phyloP scores from a whole-genome alignment of 495 filamentous ascomycete genomes.

The Poronia punctata region DNA sequence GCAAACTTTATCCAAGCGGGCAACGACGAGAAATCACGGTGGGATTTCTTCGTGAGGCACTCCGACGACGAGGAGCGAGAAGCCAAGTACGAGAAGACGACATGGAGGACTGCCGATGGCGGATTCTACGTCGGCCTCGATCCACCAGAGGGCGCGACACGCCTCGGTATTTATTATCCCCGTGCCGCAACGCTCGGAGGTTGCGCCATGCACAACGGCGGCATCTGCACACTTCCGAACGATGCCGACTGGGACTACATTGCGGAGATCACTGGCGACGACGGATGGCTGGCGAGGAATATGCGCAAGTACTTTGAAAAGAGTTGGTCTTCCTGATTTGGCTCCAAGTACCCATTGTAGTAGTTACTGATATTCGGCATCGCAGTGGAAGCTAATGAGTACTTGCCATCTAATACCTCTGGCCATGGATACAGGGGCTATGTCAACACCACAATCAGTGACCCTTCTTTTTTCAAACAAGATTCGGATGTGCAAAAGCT shows the following conservation, averaged over 20 bases:
- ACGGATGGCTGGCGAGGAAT: conserved; percentile 36
- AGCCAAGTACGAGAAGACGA: conserved; percentile 36
- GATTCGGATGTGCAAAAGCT: conserved; percentile 20
- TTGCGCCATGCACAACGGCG: conserved; percentile 45
- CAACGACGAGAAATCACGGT: conserved; percentile 41
- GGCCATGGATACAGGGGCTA: conserved; percentile 41
- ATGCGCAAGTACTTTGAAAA: conserved; percentile 39
- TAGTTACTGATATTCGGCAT: not conserved
- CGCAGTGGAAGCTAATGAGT: conserved; percentile 36
- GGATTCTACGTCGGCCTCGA: conserved; percentile 42
- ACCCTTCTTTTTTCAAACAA: conserved; percentile 23
- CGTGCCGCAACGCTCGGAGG: conserved; percentile 41
- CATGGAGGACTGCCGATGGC: conserved; percentile 37
- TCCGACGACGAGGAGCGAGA: conserved; percentile 37
- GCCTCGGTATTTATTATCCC: conserved; percentile 42
- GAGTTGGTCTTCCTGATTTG: no score
- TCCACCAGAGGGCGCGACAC: conserved; percentile 35
- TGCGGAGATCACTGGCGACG: conserved; percentile 38
- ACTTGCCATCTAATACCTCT: conserved; percentile 27
- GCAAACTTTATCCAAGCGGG: conserved; percentile 35
- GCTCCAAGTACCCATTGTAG: not conserved
- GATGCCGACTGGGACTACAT: conserved; percentile 43
- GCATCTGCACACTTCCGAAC: conserved; percentile 32
- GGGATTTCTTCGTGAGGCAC: conserved; percentile 49
- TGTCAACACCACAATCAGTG: conserved; percentile 31